Evolutionary conservation across 2,329 filamentous ascomycete species (phyloP).

Genomic region (Arachnomyces sp.): DNA sequence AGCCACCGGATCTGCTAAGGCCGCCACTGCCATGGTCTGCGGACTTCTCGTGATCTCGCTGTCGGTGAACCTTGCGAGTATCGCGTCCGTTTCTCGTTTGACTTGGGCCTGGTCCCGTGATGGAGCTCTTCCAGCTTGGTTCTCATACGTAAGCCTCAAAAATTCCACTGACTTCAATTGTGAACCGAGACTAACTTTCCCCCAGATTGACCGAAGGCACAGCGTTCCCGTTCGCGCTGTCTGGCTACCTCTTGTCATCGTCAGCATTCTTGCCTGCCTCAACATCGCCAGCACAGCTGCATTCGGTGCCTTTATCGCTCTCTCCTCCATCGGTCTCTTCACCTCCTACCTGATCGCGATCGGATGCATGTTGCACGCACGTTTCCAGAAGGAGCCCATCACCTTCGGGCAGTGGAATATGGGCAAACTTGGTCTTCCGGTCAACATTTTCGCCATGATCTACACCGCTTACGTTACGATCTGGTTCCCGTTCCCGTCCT

Average conservation of each 20-base stretch:
- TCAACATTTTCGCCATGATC: slow-evolving; percentile 30
- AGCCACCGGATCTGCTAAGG: slow-evolving; percentile 33
- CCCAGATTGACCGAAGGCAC: slow-evolving; percentile 24
- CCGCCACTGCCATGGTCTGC: slow-evolving; percentile 34
- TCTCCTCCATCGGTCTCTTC: slow-evolving; percentile 32
- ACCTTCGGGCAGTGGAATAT: slow-evolving; percentile 26
- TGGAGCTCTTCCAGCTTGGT: slow-evolving; percentile 37
- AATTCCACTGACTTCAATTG: no score
- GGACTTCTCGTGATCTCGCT: slow-evolving; percentile 33
- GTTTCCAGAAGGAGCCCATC: slow-evolving; percentile 18
- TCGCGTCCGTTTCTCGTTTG: slow-evolving; percentile 42
- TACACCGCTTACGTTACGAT: slow-evolving; percentile 26
- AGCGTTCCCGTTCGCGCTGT: slow-evolving; percentile 33
- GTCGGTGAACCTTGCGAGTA: slow-evolving; percentile 34
- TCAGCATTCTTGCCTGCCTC: slow-evolving; percentile 28
- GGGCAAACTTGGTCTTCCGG: slow-evolving; percentile 19
- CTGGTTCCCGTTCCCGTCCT: slow-evolving; percentile 27
- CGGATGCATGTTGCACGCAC: slow-evolving; percentile 25
- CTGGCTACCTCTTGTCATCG: slow-evolving; percentile 24
- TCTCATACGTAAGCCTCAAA: slow-evolving; percentile 20
- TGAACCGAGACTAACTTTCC: slow-evolving; percentile 13
- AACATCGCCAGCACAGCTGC: slow-evolving; percentile 35
- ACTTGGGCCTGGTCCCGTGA: slow-evolving; percentile 46
- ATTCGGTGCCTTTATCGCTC: slow-evolving; percentile 32
- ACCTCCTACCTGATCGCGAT: slow-evolving; percentile 36